phyloP scores from a whole-genome alignment of 2,329 filamentous ascomycete species.

The Xylaria sp. region DNA sequence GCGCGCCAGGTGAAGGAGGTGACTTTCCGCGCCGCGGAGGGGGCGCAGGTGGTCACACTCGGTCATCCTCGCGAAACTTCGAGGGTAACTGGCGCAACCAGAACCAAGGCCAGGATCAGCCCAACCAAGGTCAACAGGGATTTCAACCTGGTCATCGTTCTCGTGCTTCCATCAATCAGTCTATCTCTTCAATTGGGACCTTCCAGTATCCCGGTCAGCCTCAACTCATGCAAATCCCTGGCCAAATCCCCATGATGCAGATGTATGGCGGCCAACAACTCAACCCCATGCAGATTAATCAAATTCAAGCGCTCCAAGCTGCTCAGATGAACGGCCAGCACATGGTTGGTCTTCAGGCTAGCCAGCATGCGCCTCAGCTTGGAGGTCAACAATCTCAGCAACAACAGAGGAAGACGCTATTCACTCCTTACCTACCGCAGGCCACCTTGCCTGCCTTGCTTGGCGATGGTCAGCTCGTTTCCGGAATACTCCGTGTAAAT shows the following conservation, averaged over 20 bases:
- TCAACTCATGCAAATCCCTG: conserved; percentile 86
- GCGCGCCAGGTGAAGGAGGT: conserved; percentile 64
- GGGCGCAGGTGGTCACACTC: conserved; percentile 74
- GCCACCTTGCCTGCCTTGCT: conserved; percentile 91
- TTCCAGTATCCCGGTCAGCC: conserved; percentile 92
- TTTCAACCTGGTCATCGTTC: conserved; percentile 94
- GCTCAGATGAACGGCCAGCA: conserved; percentile 83
- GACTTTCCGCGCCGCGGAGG: conserved; percentile 83
- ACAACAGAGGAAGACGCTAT: conserved; percentile 96
- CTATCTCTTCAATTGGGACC: conserved; percentile 81
- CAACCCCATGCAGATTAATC: conserved; percentile 87
- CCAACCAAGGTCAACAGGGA: conserved; percentile 66
- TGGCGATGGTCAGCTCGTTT: conserved; percentile 91
- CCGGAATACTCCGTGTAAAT: conserved; percentile 96
- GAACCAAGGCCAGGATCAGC: conserved; percentile 74
- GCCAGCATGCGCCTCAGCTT: conserved; percentile 77
- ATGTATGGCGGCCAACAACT: conserved; percentile 88
- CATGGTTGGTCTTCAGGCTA: conserved; percentile 73
- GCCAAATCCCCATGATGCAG: conserved; percentile 85
- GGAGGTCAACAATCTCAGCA: conserved; percentile 78
- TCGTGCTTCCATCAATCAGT: conserved; percentile 86
- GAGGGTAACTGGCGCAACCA: conserved; percentile 97
- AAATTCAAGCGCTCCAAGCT: conserved; percentile 91
- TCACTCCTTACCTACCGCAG: conserved; percentile 97
- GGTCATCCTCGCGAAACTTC: conserved; percentile 90